Percentiles rank a stretch among this genome's conserved stretches.
These are phyloP conservation scores for Naumovozyma baii DNA, from an alignment of 805 yeast species.

Conservation along the genomic window DNA sequence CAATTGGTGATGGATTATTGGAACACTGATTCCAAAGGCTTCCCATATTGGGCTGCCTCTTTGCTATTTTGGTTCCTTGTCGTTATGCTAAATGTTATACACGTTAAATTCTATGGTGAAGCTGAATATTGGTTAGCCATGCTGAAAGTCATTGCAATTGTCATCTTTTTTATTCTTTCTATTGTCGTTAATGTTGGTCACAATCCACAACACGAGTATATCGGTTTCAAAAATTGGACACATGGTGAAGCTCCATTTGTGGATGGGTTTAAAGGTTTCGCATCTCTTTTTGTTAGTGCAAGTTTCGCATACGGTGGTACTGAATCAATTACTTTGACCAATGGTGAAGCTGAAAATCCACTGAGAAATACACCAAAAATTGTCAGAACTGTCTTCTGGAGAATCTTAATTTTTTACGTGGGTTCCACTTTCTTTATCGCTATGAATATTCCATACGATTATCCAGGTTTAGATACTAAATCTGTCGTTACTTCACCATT, in stretches of 20 bases:
- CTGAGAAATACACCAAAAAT: conserved; percentile 50
- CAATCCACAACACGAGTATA: conserved; percentile 41
- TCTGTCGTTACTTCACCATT: conserved; percentile 36
- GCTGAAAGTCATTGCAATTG: conserved; percentile 46
- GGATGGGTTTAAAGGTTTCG: conserved; percentile 44
- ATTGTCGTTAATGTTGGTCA: conserved; percentile 53
- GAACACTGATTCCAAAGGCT: conserved; percentile 27
- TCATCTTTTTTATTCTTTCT: conserved; percentile 47
- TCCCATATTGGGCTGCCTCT: conserved; percentile 43
- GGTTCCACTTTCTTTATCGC: conserved; percentile 49
- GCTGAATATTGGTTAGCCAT: conserved; percentile 52
- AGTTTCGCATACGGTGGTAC: conserved; percentile 45
- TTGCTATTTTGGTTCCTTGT: conserved; percentile 46
- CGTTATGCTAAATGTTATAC: conserved; percentile 37
- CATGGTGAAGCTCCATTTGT: conserved; percentile 46
- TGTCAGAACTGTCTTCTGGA: conserved; percentile 46
- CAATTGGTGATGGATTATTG: conserved; percentile 46
- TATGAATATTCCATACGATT: conserved; percentile 49
- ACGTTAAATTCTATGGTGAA: conserved; percentile 51
- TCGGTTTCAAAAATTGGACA: conserved; percentile 50
- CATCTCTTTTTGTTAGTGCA: conserved; percentile 41
- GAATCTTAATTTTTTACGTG: conserved; percentile 50
- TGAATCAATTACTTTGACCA: conserved; percentile 39
- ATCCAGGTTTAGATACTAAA: conserved; percentile 33
- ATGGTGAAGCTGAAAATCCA: conserved; percentile 51